Percentiles rank a stretch among this genome's conserved stretches.
These are phyloP conservation scores for Hygrocybe punicea DNA, from an alignment of 768 basidiomycete species.

Conservation along the genomic window DNA sequence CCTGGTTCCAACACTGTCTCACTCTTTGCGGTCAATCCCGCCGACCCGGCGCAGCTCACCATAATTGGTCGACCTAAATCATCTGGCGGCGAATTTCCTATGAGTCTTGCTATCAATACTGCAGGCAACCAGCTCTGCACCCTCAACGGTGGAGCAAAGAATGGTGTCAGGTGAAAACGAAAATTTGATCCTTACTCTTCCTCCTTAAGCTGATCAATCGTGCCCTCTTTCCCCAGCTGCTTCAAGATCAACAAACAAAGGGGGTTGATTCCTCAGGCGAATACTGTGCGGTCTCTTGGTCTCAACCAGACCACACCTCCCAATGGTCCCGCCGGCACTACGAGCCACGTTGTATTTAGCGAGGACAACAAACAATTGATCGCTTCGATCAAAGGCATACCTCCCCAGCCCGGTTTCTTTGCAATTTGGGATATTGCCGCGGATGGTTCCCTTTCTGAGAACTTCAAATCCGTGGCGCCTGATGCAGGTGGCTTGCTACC, in stretches of 20 bases:
- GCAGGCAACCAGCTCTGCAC: slow-evolving; percentile 35
- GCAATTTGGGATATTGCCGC: slow-evolving; percentile 47
- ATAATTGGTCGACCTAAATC: slow-evolving; percentile 45
- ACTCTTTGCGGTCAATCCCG: slow-evolving; percentile 41
- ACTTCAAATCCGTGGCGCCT: slow-evolving; percentile 38
- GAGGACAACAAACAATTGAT: slow-evolving; percentile 44
- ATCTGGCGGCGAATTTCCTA: slow-evolving; percentile 49
- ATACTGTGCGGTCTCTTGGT: slow-evolving; percentile 42
- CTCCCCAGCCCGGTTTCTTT: slow-evolving; percentile 48
- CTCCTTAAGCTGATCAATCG: neutral
- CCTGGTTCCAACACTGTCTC: slow-evolving; percentile 47
- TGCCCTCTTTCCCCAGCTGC: slow-evolving; percentile 32
- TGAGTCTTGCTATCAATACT: slow-evolving; percentile 41
- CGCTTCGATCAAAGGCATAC: slow-evolving; percentile 48
- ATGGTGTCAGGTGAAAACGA: slow-evolving; percentile 39
- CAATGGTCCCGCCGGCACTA: slow-evolving; percentile 44
- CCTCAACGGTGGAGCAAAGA: slow-evolving; percentile 44
- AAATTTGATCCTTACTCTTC: neutral
- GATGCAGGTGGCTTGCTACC: slow-evolving; percentile 44
- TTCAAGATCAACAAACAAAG: slow-evolving; percentile 41
- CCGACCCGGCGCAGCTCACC: slow-evolving; percentile 39
- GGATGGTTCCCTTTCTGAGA: slow-evolving; percentile 44
- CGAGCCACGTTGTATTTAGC: slow-evolving; percentile 46
- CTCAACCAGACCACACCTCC: slow-evolving; percentile 53
- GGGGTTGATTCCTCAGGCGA: slow-evolving; percentile 40